Percentiles rank a stretch among this genome's conserved stretches.
Evolutionary conservation across 192 early-diverging fungal genomes (phyloP).

Genomic region (Rhizophlyctis rosea): DNA sequence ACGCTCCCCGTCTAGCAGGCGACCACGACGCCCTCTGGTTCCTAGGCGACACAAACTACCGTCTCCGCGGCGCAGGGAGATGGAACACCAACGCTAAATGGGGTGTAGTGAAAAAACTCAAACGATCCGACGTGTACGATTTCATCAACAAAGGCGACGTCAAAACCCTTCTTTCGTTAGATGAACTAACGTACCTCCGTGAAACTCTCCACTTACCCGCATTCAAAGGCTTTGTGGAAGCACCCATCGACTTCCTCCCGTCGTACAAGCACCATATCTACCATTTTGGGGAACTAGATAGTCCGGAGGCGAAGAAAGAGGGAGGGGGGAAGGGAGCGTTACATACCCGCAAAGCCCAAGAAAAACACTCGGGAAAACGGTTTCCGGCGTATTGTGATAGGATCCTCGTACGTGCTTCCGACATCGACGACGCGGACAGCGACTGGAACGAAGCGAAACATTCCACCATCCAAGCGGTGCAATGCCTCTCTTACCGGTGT

Average conservation of each 20-base stretch:
- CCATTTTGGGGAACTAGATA: neutral
- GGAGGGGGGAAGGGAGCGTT: neutral
- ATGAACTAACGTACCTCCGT: conserved; percentile 26
- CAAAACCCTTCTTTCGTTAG: conserved; percentile 20
- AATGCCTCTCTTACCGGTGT: conserved; percentile 21
- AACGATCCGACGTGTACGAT: conserved; percentile 9
- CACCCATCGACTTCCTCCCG: conserved; percentile 30
- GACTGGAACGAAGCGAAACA: conserved; percentile 9
- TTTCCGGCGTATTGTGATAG: conserved; percentile 42
- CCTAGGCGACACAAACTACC: conserved; percentile 41
- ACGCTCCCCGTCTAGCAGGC: neutral
- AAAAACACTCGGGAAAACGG: conserved; percentile 18
- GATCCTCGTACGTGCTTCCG: conserved; percentile 27
- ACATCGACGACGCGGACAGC: neutral
- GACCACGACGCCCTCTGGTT: conserved; percentile 29
- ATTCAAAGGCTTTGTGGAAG: conserved; percentile 29
- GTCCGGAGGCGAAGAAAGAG: neutral
- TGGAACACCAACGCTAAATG: neutral
- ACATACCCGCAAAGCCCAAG: neutral
- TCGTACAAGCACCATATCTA: conserved; percentile 30
- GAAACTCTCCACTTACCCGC: conserved; percentile 9
- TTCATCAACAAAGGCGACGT: conserved; percentile 23
- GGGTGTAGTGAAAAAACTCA: neutral
- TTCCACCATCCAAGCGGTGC: conserved; percentile 3
- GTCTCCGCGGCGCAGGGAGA: conserved; percentile 28